Base-by-base conservation (phyloP, 2,329 filamentous ascomycete species). In the Orbilia oligospora region DNA sequence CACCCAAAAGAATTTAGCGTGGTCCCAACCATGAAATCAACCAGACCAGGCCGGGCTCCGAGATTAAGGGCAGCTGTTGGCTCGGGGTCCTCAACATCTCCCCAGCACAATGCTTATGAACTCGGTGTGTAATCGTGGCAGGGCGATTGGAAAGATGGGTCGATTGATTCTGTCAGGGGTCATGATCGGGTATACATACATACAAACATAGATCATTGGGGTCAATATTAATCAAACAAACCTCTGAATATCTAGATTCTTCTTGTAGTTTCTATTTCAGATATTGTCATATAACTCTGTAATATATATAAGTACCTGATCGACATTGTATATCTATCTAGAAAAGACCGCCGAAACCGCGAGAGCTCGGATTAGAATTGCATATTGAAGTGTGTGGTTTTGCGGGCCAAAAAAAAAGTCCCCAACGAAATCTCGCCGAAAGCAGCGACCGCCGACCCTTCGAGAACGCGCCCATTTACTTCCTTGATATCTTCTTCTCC, bases 401-500 rank as follows among this genome's bases (percentile, higher is more conserved):
- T 16, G 38, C 38, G 38, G 9, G n/a, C 3, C 10, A 27, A 24
- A 30, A 27, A 24, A 30, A 22, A 49, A 20, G 38, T 77, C 66
- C 51, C 72, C 72, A 77, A 77, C 72, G 72, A 71, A 77, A 77
- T 61, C 70, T 67, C 66, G 66, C 66, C 72, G 66, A 70, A 76
- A 76, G 41, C 65, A 76, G 65, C 72, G 51, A 56, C 65, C 38
- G 33, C 27, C 41, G 33, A 48, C 53, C 36, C 27, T 20, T 65
- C 58, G 56, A 38, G 56, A 75, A 46, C 64, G 22, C 63, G 71
- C 55, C 30, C 51, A 56, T 58, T 18, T 22, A n/a, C 4, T 22
- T 30, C 22, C 4, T 27, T n/a, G 16, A 8, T 44, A 3, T 64
- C 14, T 5, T 22, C 20, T 38, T 22, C 36, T 64, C n/a, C 8